Conservation (phyloP, 2,329 filamentous ascomycete genomes). For the Hirsutella rhossiliensis region DNA sequence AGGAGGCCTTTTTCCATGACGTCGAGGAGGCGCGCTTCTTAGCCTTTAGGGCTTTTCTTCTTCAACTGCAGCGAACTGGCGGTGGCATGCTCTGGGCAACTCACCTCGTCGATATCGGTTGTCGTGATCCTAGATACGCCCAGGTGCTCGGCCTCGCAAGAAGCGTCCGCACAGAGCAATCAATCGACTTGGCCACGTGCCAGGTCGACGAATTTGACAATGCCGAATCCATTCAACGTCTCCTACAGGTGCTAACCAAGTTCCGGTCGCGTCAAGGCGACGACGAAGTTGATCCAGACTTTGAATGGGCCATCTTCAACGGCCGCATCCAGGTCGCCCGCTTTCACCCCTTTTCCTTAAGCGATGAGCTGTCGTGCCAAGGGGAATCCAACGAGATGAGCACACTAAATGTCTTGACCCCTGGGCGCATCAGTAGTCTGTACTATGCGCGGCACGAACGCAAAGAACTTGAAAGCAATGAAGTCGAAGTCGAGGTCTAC, state of each 20-base stretch:
- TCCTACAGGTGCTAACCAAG: neutral
- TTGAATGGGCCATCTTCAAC: slow-evolving; percentile 1
- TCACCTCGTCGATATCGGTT: neutral
- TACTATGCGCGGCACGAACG: neutral
- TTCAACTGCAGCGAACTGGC: neutral
- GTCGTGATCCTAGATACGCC: neutral
- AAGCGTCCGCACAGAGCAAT: neutral
- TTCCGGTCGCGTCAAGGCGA: neutral
- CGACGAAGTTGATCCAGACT: neutral
- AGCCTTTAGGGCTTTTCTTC: neutral
- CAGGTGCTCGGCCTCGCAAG: neutral
- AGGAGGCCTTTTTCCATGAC: slow-evolving; percentile 2
- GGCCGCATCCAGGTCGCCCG: neutral
- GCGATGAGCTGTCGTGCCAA: neutral
- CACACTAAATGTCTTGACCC: neutral
- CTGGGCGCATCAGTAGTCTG: neutral
- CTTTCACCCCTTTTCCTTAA: neutral
- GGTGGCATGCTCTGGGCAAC: neutral
- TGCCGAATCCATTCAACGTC: neutral
- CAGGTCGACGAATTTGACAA: neutral
- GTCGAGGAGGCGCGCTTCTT: neutral
- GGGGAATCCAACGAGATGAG: neutral
- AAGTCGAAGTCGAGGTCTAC: slow-evolving; percentile 21
- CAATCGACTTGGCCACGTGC: neutral
- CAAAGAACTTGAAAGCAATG: slow-evolving; percentile 1